These are phyloP conservation scores for Botryotinia globosa DNA, from an alignment of 2,329 filamentous ascomycete genomes.

Conservation along the genomic window DNA sequence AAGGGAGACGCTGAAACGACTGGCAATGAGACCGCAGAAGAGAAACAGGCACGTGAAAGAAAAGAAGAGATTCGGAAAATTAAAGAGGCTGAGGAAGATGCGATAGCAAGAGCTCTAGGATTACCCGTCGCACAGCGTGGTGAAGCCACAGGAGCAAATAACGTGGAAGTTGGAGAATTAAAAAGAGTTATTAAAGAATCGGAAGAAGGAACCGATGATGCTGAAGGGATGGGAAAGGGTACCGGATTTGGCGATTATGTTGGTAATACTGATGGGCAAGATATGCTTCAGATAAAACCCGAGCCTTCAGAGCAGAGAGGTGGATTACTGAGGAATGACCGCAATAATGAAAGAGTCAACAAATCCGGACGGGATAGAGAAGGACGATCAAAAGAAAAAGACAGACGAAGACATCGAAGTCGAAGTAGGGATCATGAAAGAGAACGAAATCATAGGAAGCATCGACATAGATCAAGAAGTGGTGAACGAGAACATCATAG, in stretches of 20 bases:
- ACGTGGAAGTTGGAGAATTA: conserved; percentile 63
- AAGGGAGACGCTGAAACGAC: conserved; percentile 52
- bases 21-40: conserved; percentile 57
- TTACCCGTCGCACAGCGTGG: conserved; percentile 63
- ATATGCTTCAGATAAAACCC: conserved; percentile 19
- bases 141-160: conserved; percentile 59
- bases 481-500: conserved; percentile 30
- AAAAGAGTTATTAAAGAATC: conserved; percentile 51
- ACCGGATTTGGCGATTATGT: conserved; percentile 38
- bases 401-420: conserved; percentile 36
- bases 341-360: conserved; percentile 23
- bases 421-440: conserved; percentile 29
- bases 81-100: conserved; percentile 92
- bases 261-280: conserved; percentile 30
- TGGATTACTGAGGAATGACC: conserved; percentile 25
- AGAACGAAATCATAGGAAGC: conserved; percentile 19
- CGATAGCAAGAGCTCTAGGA: conserved; percentile 78
- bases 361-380: conserved; percentile 35
- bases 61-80: conserved; percentile 76
- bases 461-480: conserved; percentile 32
- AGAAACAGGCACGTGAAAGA: conserved; percentile 58
- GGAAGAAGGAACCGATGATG: conserved; percentile 41
- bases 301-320: conserved; percentile 25
- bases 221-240: conserved; percentile 34
- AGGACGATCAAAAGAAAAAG: conserved; percentile 31